Percentiles rank a stretch among this genome's conserved stretches.
These are phyloP conservation scores for Cubamyces lactineus DNA, from an alignment of 768 basidiomycete species.

Conservation along the genomic window DNA sequence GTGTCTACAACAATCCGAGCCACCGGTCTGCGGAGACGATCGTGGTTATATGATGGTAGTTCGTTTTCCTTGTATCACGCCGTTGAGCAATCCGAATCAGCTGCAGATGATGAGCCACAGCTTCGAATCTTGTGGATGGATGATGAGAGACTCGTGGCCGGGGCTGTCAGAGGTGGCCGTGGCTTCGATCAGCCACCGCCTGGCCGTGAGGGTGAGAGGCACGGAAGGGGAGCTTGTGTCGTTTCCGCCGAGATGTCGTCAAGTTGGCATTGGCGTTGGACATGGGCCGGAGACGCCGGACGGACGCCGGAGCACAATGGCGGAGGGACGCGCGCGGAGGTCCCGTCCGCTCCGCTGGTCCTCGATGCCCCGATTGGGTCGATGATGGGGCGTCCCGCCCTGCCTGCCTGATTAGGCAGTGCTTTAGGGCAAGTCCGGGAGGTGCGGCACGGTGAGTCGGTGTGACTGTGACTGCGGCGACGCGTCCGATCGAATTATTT, in stretches of 20 bases:
- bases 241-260: constrained; percentile 16
- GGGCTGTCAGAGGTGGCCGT: neutral
- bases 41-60: constrained; percentile 54
- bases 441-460: constrained; percentile 27
- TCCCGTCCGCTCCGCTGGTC: constrained; percentile 18
- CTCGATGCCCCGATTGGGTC: constrained; percentile 16
- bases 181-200: neutral
- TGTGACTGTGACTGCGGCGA: constrained; percentile 14
- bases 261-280: neutral
- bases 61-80: constrained; percentile 25
- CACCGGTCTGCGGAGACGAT: constrained; percentile 63
- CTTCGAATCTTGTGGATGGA: constrained; percentile 19
- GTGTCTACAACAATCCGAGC: constrained; percentile 79
- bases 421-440: constrained; percentile 29
- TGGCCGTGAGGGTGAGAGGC: neutral
- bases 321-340: neutral
- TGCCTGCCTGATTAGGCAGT: constrained; percentile 1
- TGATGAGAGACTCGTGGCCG: constrained; percentile 22
- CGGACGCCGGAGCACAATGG: constrained; percentile 1
- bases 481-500: constrained; percentile 24
- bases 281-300: neutral
- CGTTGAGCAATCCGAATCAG: constrained; percentile 29
- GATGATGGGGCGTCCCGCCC: constrained; percentile 21
- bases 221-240: constrained; percentile 11
- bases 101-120: constrained; percentile 25